Evolutionary conservation across 495 filamentous ascomycete genomes (phyloP).

Genomic region (Penicillium waksmanii): DNA sequence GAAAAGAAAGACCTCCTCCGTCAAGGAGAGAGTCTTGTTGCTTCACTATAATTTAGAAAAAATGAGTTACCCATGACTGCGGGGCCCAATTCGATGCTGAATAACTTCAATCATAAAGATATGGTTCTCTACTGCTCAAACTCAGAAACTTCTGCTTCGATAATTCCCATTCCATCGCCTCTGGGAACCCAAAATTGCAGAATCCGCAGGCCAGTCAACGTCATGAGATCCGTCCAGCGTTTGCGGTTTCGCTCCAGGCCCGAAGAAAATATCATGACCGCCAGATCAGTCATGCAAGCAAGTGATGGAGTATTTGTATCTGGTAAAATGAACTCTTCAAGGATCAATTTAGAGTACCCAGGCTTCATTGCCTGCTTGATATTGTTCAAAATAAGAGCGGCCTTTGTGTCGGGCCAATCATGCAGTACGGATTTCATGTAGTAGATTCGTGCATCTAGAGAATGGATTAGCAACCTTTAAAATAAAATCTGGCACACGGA

Average conservation of each 20-base stretch:
- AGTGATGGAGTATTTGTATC: slow-evolving; percentile 17
- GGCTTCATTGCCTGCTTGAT: slow-evolving; percentile 42
- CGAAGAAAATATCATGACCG: slow-evolving; percentile 43
- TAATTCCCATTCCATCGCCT: slow-evolving; percentile 43
- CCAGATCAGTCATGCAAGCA: slow-evolving; percentile 36
- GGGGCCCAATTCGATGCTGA: too few species aligned
- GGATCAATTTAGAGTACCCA: slow-evolving; percentile 45
- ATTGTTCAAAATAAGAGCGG: slow-evolving; percentile 37
- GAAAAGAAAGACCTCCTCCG: too few species aligned
- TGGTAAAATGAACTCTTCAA: slow-evolving; percentile 43
- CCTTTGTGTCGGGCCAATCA: slow-evolving; percentile 51
- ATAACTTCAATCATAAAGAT: too few species aligned
- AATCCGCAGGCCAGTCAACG: slow-evolving; percentile 36
- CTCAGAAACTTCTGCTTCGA: slow-evolving; percentile 37
- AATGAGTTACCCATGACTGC: too few species aligned
- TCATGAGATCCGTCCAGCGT: slow-evolving; percentile 44
- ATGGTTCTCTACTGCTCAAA: too few species aligned
- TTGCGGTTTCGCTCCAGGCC: slow-evolving; percentile 45
- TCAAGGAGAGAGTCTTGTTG: too few species aligned
- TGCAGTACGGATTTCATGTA: slow-evolving; percentile 53
- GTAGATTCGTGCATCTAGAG: slow-evolving; percentile 45
- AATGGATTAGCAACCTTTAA: background rate
- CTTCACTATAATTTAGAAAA: too few species aligned
- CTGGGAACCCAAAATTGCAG: slow-evolving; percentile 34
- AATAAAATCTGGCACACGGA: background rate